A percentile compares a stretch with the other conserved stretches of the same genome.
phyloP scores from a whole-genome alignment of 169 alveolate genomes.

The Pseudocohnilembus persalinus region DNA sequence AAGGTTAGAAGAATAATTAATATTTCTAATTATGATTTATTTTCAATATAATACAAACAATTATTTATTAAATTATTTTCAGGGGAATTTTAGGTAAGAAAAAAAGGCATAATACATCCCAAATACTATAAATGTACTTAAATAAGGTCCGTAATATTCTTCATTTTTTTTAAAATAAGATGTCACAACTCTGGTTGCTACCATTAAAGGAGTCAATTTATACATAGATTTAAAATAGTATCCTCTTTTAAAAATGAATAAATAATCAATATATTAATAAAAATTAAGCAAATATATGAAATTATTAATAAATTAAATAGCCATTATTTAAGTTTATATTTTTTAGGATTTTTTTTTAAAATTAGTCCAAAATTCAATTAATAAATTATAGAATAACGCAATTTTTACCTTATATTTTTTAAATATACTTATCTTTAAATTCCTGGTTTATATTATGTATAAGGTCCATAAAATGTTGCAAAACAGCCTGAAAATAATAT shows the following conservation, averaged over 20 bases:
- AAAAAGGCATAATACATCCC: neutral
- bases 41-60: no score
- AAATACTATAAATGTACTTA: neutral
- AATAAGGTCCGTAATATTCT: neutral
- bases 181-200: neutral
- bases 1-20: neutral
- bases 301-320: no score
- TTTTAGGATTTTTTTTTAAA: no score
- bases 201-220: neutral
- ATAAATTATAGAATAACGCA: neutral
- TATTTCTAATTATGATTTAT: neutral
- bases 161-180: neutral
- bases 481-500: neutral
- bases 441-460: neutral
- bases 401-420: neutral
- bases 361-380: no score
- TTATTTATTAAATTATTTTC: neutral
- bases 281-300: no score
- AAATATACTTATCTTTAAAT: neutral
- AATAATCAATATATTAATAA: no score
- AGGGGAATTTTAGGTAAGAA: neutral
- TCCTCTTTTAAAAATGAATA: neutral
- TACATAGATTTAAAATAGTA: neutral
- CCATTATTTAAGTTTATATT: no score
- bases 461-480: neutral